Conservation (phyloP, 495 filamentous ascomycete genomes). For the Evernia prunastri region DNA sequence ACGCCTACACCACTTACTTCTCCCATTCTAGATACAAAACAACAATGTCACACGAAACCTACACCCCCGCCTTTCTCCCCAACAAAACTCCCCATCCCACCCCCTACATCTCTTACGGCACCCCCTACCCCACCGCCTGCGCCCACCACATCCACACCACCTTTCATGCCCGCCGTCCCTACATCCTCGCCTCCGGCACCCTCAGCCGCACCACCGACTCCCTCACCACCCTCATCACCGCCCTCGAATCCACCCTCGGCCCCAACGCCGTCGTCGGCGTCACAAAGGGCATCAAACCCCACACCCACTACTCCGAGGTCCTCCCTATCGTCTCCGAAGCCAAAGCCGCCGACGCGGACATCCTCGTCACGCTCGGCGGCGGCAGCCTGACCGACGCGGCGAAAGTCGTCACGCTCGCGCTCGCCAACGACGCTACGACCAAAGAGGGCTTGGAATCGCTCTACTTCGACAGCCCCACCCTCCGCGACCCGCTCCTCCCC, state of each 20-base stretch:
- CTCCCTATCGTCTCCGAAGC: conserved; percentile 48
- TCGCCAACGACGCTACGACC: conserved; percentile 31
- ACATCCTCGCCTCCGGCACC: conserved; percentile 55
- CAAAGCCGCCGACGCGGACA: conserved; percentile 43
- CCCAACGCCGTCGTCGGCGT: conserved; percentile 45
- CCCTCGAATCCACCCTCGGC: conserved; percentile 30
- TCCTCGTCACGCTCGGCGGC: conserved; percentile 54
- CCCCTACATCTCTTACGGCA: conserved; percentile 41
- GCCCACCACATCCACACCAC: conserved; percentile 44
- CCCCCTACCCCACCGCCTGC: conserved; percentile 46
- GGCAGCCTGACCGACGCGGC: conserved; percentile 57
- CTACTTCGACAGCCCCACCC: conserved; percentile 2
- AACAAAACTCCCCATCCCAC: not conserved
- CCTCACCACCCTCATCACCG: conserved; percentile 39
- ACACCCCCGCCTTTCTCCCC: not conserved
- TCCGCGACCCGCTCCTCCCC: not conserved
- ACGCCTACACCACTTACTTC: no score
- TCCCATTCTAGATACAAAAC: not conserved
- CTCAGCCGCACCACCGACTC: conserved; percentile 49
- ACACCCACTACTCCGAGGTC: conserved; percentile 55
- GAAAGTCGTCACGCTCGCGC: conserved; percentile 51
- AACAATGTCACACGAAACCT: conserved; percentile 9
- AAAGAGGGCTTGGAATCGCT: conserved; percentile 22
- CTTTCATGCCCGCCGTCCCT: conserved; percentile 48
- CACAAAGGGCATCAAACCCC: conserved; percentile 51